Evolutionary conservation across 2,329 filamentous ascomycete species (phyloP).

Genomic region (Neofusicoccum sp.): DNA sequence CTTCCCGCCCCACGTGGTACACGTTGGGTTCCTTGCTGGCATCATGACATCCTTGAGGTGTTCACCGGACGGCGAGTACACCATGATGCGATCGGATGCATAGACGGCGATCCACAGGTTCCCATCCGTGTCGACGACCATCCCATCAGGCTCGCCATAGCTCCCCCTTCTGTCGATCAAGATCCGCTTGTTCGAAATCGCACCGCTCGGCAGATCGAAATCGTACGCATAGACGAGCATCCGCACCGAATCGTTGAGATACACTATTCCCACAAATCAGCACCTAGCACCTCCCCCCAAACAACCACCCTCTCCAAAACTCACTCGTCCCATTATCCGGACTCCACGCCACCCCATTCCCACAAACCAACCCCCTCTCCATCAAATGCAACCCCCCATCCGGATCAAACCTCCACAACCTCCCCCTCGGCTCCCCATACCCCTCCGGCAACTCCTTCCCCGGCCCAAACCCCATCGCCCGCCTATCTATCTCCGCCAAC

Average conservation of each 20-base stretch:
- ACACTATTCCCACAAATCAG: background rate
- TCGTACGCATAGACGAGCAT: background rate
- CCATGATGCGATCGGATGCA: background rate
- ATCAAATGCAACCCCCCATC: background rate
- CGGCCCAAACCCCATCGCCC: background rate
- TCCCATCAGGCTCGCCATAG: background rate
- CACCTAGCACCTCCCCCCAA: no score
- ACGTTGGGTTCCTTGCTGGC: background rate
- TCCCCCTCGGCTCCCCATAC: background rate
- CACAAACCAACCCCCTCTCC: background rate
- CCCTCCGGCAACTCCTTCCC: background rate
- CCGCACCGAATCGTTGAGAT: background rate
- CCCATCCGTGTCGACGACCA: background rate
- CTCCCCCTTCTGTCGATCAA: background rate
- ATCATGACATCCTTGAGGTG: background rate
- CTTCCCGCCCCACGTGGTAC: background rate
- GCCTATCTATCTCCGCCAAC: background rate
- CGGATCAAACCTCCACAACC: slow-evolving; percentile 1
- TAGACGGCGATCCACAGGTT: background rate
- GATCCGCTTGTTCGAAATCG: background rate
- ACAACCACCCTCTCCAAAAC: no score
- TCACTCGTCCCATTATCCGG: background rate
- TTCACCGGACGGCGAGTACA: background rate
- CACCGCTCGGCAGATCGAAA: background rate
- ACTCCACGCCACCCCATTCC: slow-evolving; percentile 1